Percentiles rank a stretch among this genome's conserved stretches.
Evolutionary conservation across 2,329 filamentous ascomycete species (phyloP).

Genomic region (Stenocarpella maydis): DNA sequence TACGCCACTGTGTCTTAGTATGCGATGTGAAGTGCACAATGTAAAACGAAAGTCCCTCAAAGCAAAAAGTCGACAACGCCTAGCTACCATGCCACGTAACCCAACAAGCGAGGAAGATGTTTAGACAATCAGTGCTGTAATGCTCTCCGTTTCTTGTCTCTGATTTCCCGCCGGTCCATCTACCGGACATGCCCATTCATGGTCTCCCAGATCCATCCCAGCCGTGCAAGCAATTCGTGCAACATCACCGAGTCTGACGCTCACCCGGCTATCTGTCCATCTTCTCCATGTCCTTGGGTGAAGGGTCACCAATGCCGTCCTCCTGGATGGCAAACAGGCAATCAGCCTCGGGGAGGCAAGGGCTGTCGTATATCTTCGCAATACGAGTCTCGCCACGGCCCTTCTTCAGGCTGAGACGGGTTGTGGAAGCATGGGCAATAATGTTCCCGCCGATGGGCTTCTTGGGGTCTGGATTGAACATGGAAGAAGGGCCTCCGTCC

Average conservation of each 20-base stretch:
- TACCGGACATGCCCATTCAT: background rate
- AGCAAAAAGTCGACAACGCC: slow-evolving; percentile 32
- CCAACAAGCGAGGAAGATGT: slow-evolving; percentile 14
- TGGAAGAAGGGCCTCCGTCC: slow-evolving; percentile 92
- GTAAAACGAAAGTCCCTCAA: slow-evolving; percentile 10
- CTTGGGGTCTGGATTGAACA: slow-evolving; percentile 99
- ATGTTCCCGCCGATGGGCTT: slow-evolving; percentile 99
- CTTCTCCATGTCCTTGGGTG: slow-evolving; percentile 94
- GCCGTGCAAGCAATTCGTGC: background rate
- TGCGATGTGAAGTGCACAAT: slow-evolving; percentile 5
- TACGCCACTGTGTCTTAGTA: background rate
- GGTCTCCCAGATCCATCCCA: background rate
- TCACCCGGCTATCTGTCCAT: slow-evolving; percentile 44
- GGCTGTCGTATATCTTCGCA: slow-evolving; percentile 99
- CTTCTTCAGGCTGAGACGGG: slow-evolving; percentile 93
- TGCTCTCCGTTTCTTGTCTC: background rate
- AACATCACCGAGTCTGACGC: slow-evolving; percentile 34
- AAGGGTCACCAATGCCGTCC: slow-evolving; percentile 94
- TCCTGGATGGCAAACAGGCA: slow-evolving; percentile 97
- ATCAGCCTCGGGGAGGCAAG: slow-evolving; percentile 95
- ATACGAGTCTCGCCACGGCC: slow-evolving; percentile 94
- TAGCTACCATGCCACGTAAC: slow-evolving; percentile 29
- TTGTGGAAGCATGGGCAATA: slow-evolving; percentile 96
- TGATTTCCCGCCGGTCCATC: background rate
- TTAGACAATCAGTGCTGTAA: background rate